Evolutionary conservation across 2,329 filamentous ascomycete genomes (phyloP).

Genomic region (Nemania sp.): DNA sequence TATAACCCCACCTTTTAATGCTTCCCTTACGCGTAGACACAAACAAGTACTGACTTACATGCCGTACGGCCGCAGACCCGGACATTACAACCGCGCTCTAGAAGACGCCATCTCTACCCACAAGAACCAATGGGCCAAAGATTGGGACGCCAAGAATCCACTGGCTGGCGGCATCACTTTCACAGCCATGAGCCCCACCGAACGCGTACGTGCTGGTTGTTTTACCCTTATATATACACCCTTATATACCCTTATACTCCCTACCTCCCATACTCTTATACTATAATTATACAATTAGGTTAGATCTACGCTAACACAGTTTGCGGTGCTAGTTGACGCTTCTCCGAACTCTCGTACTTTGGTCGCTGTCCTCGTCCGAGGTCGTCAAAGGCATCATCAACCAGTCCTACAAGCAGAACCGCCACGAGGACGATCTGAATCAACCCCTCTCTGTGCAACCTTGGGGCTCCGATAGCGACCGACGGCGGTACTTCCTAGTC

Average conservation of each 20-base stretch:
- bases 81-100: constrained; percentile 88
- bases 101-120: constrained; percentile 90
- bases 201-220: constrained; percentile 70
- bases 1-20: constrained; percentile 3
- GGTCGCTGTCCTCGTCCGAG: constrained; percentile 89
- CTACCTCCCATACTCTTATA: too few relatives aligned
- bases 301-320: constrained; percentile 23
- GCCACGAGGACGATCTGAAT: constrained; percentile 78
- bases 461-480: constrained; percentile 88
- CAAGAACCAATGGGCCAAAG: constrained; percentile 82
- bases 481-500: constrained; percentile 89
- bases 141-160: constrained; percentile 83
- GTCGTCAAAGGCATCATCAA: constrained; percentile 79
- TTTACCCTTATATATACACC: too few relatives aligned
- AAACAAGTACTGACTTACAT: constrained; percentile 31
- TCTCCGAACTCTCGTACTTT: constrained; percentile 80
- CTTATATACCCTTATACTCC: not conserved
- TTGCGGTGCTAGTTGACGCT: constrained; percentile 68
- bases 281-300: not conserved
- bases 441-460: constrained; percentile 87
- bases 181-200: constrained; percentile 75
- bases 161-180: constrained; percentile 81
- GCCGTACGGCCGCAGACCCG: constrained; percentile 72
- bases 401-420: constrained; percentile 83
- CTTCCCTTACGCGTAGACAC: constrained; percentile 10